Evolutionary conservation across 306 rosid species (phyloP), one percentile per base, ranked within the genome.

Genomic region (Trifolium dubium): DNA sequence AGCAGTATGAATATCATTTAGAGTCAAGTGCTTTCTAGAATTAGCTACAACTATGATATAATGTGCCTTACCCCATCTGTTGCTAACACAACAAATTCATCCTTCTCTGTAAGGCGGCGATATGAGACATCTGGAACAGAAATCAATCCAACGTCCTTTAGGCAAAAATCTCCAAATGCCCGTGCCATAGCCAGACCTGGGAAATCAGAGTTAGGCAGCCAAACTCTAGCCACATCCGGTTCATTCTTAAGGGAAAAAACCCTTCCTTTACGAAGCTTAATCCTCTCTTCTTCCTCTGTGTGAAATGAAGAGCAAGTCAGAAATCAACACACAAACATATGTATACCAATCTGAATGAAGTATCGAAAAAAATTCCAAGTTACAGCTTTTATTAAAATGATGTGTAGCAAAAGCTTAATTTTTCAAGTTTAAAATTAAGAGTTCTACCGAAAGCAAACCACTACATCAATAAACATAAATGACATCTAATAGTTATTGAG

Each of bases 161-260:
- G 80, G 87, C 97, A 91, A 78, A 89, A 89, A 80, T 93, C 98
- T 83, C 98, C 98, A 77, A 91, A 91, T 55, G 97, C 98, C 73
- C 98, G 88, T 15, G 97, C 88, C 98, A 93, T 93, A 17, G 98
- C 98, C 62, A 93, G 98, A 34, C 98, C 98, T 37, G 98, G 98
- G 74, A 89, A 88, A 71, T 93, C 86, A 75, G 77, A 54, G 79
- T 89, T 82, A 19, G 98, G 98, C 74, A 93, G 81, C 98, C 98
- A 93, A 81, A 93, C 98, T 49, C 98, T 89, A 77, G 78, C 11
- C 60, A 88, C 88, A 9, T 86, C 91, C 23, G 93, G 98, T 78
- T 93, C 98, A 44, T 83, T 82, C 41, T 65, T 88, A 64, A 93
- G 92, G 58, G 96, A 82, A 78, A 93, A 93, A 35, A 93, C 92